Conservation (phyloP, 2,329 filamentous ascomycete species). For the Aspergillus candidus region DNA sequence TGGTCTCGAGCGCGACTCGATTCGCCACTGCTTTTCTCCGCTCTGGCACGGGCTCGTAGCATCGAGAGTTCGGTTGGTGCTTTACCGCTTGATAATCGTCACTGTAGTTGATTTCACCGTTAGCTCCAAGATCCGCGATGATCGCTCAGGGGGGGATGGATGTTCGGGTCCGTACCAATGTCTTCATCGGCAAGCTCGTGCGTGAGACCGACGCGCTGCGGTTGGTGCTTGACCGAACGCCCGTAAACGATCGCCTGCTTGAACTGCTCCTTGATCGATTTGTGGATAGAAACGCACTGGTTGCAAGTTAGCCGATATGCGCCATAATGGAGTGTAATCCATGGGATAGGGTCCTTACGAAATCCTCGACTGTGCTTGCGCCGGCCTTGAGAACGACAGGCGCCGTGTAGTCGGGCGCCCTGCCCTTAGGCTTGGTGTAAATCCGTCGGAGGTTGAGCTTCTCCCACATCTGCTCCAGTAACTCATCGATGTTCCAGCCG, state of each 20-base stretch:
- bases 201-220: conserved; percentile 82
- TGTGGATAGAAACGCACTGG: conserved; percentile 94
- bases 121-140: conserved; percentile 15
- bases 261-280: conserved; percentile 92
- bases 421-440: conserved; percentile 98
- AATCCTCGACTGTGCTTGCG: conserved; percentile 89
- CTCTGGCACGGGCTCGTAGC: conserved; percentile 20
- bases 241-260: conserved; percentile 94
- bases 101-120: conserved; percentile 37
- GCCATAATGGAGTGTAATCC: background rate
- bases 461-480: conserved; percentile 98
- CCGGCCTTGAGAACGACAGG: conserved; percentile 82
- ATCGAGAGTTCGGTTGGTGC: conserved; percentile 9
- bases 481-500: conserved; percentile 96
- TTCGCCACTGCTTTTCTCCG: conserved; percentile 23
- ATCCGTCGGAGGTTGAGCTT: conserved; percentile 86
- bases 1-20: conserved; percentile 21
- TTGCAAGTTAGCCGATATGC: conserved; percentile 27
- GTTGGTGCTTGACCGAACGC: conserved; percentile 97
- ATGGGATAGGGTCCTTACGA: conserved; percentile 57
- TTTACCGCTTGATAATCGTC: conserved; percentile 64
- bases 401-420: conserved; percentile 81
- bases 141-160: background rate
- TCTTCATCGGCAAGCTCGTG: conserved; percentile 96
- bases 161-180: conserved; percentile 62